These are phyloP conservation scores for Citrus cavaleriei DNA, from an alignment of 345 rosid species.

Conservation along the genomic window DNA sequence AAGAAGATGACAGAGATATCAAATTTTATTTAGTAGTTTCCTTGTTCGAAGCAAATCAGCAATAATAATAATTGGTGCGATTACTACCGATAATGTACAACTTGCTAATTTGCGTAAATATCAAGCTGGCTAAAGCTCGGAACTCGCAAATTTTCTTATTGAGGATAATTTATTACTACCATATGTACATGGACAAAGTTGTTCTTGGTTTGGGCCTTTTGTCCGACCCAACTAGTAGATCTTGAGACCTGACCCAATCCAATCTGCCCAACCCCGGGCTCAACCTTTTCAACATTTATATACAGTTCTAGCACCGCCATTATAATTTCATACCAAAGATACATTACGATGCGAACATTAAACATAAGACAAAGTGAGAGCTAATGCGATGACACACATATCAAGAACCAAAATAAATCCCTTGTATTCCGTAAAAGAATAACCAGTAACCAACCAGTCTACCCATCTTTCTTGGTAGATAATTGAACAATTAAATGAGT, in stretches of 20 bases:
- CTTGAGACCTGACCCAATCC: not conserved
- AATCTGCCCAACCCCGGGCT: not conserved
- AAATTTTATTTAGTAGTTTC: not conserved
- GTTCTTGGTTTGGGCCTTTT: not conserved
- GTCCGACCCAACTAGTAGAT: not conserved
- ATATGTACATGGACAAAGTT: not conserved
- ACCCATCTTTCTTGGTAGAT: not conserved
- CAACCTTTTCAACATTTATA: not conserved
- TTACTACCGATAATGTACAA: not conserved
- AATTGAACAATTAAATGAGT: not conserved
- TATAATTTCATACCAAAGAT: too few species aligned
- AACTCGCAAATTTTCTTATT: not conserved
- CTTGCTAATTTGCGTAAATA: not conserved
- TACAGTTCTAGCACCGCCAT: not conserved
- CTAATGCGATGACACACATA: not conserved
- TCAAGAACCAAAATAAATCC: slow-evolving; percentile 1
- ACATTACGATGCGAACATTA: not conserved
- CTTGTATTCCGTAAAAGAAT: not conserved
- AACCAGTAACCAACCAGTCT: not conserved
- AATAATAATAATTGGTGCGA: not conserved
- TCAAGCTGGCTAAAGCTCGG: not conserved
- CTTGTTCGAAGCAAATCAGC: not conserved
- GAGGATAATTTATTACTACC: not conserved
- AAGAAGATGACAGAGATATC: not conserved
- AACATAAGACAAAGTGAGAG: not conserved